Conservation (phyloP, 495 filamentous ascomycete genomes). For the Thozetella sp. region DNA sequence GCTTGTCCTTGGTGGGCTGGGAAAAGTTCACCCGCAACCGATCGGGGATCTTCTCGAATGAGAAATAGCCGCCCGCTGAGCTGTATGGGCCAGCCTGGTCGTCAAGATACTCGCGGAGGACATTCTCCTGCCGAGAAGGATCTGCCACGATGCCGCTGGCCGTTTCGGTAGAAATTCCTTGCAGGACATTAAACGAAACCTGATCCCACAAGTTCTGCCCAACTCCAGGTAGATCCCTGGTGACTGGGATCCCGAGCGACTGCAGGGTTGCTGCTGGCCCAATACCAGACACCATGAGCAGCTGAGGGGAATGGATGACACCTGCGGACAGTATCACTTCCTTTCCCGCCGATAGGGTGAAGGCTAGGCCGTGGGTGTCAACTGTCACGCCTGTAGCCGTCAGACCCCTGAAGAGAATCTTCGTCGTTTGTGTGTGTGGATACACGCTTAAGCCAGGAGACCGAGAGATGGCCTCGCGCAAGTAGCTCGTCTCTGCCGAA, state of each 20-base stretch:
- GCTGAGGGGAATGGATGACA: conserved; percentile 35
- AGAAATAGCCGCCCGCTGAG: conserved; percentile 43
- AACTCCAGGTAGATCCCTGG: conserved; percentile 45
- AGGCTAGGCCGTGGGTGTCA: conserved; percentile 28
- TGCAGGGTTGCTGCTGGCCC: conserved; percentile 22
- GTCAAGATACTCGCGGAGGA: conserved; percentile 22
- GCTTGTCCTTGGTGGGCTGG: conserved; percentile 20
- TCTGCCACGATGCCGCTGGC: conserved; percentile 9
- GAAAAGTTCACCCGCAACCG: conserved; percentile 9
- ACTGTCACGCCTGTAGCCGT: conserved; percentile 54
- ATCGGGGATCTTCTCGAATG: conserved; percentile 46
- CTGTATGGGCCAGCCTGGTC: conserved; percentile 37
- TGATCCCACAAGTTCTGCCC: conserved; percentile 54
- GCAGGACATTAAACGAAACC: conserved; percentile 30
- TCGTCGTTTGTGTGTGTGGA: conserved; percentile 7
- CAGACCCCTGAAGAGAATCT: conserved; percentile 28
- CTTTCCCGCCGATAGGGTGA: conserved; percentile 41
- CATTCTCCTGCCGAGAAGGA: conserved; percentile 24
- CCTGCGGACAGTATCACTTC: conserved; percentile 63
- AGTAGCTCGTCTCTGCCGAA: neutral
- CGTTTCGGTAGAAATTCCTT: conserved; percentile 41
- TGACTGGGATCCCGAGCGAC: conserved; percentile 29
- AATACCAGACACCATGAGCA: conserved; percentile 42
- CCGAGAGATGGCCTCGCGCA: neutral
- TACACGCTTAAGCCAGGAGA: conserved; percentile 7